Evolutionary conservation across 2,329 filamentous ascomycete species (phyloP).

Genomic region (Fusarium sp.): DNA sequence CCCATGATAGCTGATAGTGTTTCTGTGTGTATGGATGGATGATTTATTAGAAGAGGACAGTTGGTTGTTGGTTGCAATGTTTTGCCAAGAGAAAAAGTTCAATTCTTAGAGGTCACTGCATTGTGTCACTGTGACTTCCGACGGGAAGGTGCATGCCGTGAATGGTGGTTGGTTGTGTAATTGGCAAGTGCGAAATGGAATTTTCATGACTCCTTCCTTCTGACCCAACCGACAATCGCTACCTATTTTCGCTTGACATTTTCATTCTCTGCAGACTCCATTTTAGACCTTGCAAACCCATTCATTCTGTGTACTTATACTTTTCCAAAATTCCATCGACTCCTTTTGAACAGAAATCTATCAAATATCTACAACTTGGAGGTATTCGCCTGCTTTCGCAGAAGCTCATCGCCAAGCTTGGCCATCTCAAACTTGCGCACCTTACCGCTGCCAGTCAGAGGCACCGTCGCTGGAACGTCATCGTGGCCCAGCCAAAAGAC

Average conservation of each 20-base stretch:
- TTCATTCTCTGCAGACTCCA: neutral
- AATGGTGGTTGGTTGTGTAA: neutral
- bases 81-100: neutral
- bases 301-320: slow-evolving; percentile 1
- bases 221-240: slow-evolving; percentile 1
- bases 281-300: neutral
- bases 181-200: neutral
- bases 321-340: neutral
- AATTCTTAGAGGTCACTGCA: neutral
- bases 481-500: slow-evolving; percentile 81
- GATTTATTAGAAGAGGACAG: neutral
- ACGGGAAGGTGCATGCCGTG: neutral
- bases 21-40: neutral
- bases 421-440: slow-evolving; percentile 76
- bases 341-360: neutral
- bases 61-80: neutral
- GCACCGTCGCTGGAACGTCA: slow-evolving; percentile 66
- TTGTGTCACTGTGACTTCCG: neutral
- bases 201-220: neutral
- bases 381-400: slow-evolving; percentile 61
- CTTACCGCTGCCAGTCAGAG: slow-evolving; percentile 79
- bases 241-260: neutral
- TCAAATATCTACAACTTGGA: slow-evolving; percentile 56
- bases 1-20: neutral
- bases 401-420: slow-evolving; percentile 64